Evolutionary conservation across 2,329 filamentous ascomycete species (phyloP).

Genomic region (Helotiales sp.): DNA sequence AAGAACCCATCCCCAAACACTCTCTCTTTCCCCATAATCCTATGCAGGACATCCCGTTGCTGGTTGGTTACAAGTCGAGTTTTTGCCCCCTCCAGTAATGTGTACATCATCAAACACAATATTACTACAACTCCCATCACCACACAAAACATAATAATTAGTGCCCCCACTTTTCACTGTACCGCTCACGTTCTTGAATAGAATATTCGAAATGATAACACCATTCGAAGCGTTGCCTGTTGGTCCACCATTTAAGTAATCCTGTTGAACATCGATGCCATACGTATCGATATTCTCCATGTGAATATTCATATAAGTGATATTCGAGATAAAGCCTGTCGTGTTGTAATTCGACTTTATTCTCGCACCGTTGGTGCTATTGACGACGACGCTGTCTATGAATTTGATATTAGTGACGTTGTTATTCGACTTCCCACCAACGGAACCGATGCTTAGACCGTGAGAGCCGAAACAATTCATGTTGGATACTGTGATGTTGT

Average conservation of each 20-base stretch:
- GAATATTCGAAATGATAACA: constrained; percentile 38
- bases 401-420: constrained; percentile 37
- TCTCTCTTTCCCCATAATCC: neutral
- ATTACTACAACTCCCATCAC: constrained; percentile 39
- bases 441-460: constrained; percentile 36
- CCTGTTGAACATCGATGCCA: constrained; percentile 53
- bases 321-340: constrained; percentile 40
- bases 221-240: constrained; percentile 41
- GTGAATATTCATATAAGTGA: constrained; percentile 48
- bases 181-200: constrained; percentile 39
- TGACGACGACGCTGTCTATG: constrained; percentile 29
- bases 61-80: constrained; percentile 34
- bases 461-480: constrained; percentile 34
- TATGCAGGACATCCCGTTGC: constrained; percentile 28
- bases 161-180: constrained; percentile 33
- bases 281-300: constrained; percentile 46
- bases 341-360: constrained; percentile 43
- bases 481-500: constrained; percentile 32
- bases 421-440: constrained; percentile 37
- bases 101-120: constrained; percentile 38
- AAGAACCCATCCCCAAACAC: neutral
- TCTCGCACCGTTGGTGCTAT: constrained; percentile 38
- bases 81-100: constrained; percentile 36
- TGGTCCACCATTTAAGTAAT: constrained; percentile 49
- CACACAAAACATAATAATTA: constrained; percentile 42